Evolutionary conservation across 331 rosid species (phyloP).

Genomic region (Erythrophleum ivorense): DNA sequence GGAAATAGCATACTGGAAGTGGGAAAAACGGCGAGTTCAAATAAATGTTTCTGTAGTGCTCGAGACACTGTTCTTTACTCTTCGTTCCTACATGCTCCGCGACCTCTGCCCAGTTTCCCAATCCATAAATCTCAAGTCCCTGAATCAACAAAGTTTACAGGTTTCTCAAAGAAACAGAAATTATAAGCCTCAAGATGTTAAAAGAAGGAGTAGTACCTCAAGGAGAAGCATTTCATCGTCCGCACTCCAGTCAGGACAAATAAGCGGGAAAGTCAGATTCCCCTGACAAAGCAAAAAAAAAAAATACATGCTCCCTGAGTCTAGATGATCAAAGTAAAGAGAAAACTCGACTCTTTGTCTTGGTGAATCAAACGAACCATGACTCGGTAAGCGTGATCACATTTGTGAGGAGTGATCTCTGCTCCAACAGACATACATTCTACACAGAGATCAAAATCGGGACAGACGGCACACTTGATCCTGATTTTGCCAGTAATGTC

Average conservation of each 20-base stretch:
- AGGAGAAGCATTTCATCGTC: constrained; percentile 95
- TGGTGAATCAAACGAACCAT: constrained; percentile 64
- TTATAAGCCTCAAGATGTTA: constrained; percentile 20
- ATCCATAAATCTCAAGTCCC: constrained; percentile 97
- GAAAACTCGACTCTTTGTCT: constrained; percentile 5
- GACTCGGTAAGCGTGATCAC: constrained; percentile 84
- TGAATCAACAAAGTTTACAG: constrained; percentile 40
- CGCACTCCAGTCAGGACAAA: constrained; percentile 96
- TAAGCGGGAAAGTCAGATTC: constrained; percentile 84
- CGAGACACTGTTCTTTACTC: constrained; percentile 86
- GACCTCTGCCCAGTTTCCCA: constrained; percentile 96
- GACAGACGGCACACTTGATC: constrained; percentile 85
- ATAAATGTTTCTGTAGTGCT: constrained; percentile 77
- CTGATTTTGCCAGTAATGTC: constrained; percentile 93
- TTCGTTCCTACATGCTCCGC: constrained; percentile 99
- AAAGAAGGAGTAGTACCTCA: constrained; percentile 71
- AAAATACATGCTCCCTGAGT: constrained; percentile 6
- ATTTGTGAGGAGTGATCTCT: constrained; percentile 89
- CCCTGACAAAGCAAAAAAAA: constrained; percentile 63
- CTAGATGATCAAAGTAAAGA: constrained; percentile 20
- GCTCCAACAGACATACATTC: constrained; percentile 97
- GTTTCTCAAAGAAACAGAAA: constrained; percentile 11
- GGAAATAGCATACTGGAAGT: constrained; percentile 77
- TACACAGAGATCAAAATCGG: constrained; percentile 91
- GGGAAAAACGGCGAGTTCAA: constrained; percentile 82